Percentiles rank a stretch among this genome's conserved stretches.
These are phyloP conservation scores for Cucumis hystrix DNA, from an alignment of 306 rosid genomes.

Conservation along the genomic window DNA sequence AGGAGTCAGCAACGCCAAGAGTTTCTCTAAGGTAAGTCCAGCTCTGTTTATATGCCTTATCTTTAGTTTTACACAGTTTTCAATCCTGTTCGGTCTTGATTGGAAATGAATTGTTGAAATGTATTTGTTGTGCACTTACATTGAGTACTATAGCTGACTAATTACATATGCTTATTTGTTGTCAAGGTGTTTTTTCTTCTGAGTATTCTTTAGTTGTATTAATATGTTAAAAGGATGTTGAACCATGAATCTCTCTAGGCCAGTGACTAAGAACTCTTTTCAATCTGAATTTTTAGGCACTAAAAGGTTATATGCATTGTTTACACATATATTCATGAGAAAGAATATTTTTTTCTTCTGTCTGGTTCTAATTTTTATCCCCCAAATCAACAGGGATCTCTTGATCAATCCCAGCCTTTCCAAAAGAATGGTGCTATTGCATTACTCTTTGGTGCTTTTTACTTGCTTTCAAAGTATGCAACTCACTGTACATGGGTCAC, in stretches of 20 bases:
- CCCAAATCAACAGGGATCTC: constrained; percentile 40
- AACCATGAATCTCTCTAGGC: not conserved
- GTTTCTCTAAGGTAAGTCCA: constrained; percentile 72
- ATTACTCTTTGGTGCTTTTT: constrained; percentile 87
- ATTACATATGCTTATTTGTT: not conserved
- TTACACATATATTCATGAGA: not conserved
- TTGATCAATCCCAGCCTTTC: constrained; percentile 94
- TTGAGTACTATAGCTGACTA: not conserved
- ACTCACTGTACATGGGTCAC: constrained; percentile 99
- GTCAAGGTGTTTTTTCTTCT: not conserved
- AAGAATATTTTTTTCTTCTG: not conserved
- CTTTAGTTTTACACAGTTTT: not conserved
- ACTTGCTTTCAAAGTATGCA: constrained; percentile 80
- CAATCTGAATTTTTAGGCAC: not conserved
- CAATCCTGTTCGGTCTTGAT: not conserved
- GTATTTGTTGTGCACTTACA: too few relatives aligned
- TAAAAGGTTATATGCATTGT: not conserved
- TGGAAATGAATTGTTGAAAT: not conserved
- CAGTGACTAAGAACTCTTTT: not conserved
- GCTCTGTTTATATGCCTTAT: not conserved
- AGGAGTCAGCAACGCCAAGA: constrained; percentile 45
- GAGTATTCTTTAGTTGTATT: not conserved
- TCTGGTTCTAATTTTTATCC: not conserved
- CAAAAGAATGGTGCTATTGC: constrained; percentile 75
- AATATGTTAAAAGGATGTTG: not conserved